A percentile compares a stretch with the other conserved stretches of the same genome.
phyloP scores from a whole-genome alignment of 352 stramenopile genomes.

The Phytophthora colocasiae region DNA sequence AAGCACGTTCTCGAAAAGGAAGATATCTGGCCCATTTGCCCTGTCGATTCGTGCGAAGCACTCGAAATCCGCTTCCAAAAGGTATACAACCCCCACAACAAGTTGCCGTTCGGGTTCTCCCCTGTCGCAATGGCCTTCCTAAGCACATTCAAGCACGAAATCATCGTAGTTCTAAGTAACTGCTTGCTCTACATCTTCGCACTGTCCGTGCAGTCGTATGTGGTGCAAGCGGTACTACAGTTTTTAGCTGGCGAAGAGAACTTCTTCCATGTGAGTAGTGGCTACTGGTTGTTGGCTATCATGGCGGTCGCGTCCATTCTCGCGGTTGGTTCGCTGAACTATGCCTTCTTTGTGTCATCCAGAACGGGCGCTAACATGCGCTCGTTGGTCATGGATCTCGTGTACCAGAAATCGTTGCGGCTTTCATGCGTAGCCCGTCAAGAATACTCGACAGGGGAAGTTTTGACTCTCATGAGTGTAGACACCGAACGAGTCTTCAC shows the following conservation, averaged over 20 bases:
- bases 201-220: slow-evolving; percentile 27
- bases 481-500: slow-evolving; percentile 33
- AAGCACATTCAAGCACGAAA: slow-evolving; percentile 14
- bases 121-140: slow-evolving; percentile 24
- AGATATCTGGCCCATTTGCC: slow-evolving; percentile 35
- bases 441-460: slow-evolving; percentile 34
- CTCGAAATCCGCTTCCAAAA: slow-evolving; percentile 18
- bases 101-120: slow-evolving; percentile 10
- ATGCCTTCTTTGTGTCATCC: slow-evolving; percentile 30
- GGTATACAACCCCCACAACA: slow-evolving; percentile 16
- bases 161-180: slow-evolving; percentile 19
- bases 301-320: slow-evolving; percentile 24
- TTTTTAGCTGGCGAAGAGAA: slow-evolving; percentile 23
- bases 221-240: slow-evolving; percentile 27
- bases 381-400: slow-evolving; percentile 34
- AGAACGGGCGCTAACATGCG: slow-evolving; percentile 35
- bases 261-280: slow-evolving; percentile 18
- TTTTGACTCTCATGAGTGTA: slow-evolving; percentile 26
- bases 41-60: slow-evolving; percentile 18
- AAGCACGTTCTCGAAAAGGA: slow-evolving; percentile 28
- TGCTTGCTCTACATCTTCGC: slow-evolving; percentile 31
- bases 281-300: slow-evolving; percentile 24
- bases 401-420: slow-evolving; percentile 63
- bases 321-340: slow-evolving; percentile 27
- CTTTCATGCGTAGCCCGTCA: slow-evolving; percentile 50